These are phyloP conservation scores for Parathielavia appendiculata DNA, from an alignment of 495 filamentous ascomycete species.

Conservation along the genomic window DNA sequence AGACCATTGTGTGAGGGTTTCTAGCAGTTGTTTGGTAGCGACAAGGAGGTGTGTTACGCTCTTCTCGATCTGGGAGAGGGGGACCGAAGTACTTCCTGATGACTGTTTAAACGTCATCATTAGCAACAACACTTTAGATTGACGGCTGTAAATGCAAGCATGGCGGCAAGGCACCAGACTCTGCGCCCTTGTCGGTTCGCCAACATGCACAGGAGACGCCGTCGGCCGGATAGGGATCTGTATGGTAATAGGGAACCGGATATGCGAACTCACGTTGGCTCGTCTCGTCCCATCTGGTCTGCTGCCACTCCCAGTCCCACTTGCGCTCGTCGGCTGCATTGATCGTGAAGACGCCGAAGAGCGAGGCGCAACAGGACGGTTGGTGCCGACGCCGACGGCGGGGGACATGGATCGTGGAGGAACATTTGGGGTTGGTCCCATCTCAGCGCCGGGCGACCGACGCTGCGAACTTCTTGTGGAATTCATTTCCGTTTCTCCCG, in stretches of 20 bases:
- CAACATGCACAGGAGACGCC: not conserved
- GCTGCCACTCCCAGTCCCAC: constrained; percentile 25
- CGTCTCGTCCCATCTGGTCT: constrained; percentile 33
- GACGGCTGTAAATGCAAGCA: not conserved
- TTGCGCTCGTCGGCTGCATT: constrained; percentile 20
- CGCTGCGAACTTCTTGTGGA: constrained; percentile 40
- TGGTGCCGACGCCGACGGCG: constrained; percentile 33
- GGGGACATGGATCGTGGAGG: constrained; percentile 42
- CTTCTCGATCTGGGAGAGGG: constrained; percentile 91
- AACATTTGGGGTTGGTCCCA: constrained; percentile 38
- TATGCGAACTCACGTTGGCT: constrained; percentile 45
- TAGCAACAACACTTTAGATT: constrained; percentile 7
- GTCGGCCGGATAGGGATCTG: constrained; percentile 23
- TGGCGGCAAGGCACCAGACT: not conserved
- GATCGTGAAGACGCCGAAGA: constrained; percentile 38
- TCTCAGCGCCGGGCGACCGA: constrained; percentile 47
- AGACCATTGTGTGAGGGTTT: constrained; percentile 97
- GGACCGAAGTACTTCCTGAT: constrained; percentile 40
- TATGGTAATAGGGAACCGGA: constrained; percentile 17
- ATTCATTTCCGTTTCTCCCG: constrained; percentile 33
- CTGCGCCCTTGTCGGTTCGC: not conserved
- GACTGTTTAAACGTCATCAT: constrained; percentile 33
- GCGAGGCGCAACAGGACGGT: constrained; percentile 38
- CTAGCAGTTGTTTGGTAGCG: constrained; percentile 94
- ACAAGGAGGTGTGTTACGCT: constrained; percentile 96